A percentile compares a stretch with the other conserved stretches of the same genome.
Conservation (phyloP, 176 grass and related monocot species). For the Raddia guianensis region DNA sequence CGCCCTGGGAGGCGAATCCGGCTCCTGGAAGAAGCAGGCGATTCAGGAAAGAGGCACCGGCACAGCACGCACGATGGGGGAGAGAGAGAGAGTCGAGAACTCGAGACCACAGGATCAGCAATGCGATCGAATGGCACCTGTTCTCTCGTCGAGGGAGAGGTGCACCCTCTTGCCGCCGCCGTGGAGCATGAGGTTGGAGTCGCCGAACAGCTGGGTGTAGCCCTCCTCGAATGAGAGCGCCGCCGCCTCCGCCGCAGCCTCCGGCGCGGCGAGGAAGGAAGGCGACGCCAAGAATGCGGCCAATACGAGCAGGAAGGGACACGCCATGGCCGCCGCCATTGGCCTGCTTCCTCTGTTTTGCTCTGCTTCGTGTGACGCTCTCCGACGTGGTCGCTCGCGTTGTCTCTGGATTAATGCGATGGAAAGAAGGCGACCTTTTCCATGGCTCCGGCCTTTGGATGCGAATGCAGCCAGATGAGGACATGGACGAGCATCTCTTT, state of each 20-base stretch:
- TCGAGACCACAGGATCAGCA: no score
- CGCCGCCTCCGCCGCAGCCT: no score
- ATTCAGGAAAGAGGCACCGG: background rate
- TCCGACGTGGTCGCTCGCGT: background rate
- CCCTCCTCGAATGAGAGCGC: slow-evolving; percentile 72
- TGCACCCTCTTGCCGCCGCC: slow-evolving; percentile 64
- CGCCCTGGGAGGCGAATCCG: slow-evolving; percentile 71
- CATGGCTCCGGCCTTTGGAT: background rate
- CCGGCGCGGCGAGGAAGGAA: slow-evolving; percentile 21
- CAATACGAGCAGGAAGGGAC: slow-evolving; percentile 19
- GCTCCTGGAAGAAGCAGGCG: slow-evolving; percentile 44
- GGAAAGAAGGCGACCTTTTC: slow-evolving; percentile 48
- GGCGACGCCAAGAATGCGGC: slow-evolving; percentile 24
- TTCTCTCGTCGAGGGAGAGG: slow-evolving; percentile 83
- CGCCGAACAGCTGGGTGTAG: slow-evolving; percentile 89
- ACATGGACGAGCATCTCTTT: slow-evolving; percentile 30
- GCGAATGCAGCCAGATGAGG: slow-evolving; percentile 29
- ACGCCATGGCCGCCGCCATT: slow-evolving; percentile 40
- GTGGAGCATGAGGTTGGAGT: slow-evolving; percentile 86
- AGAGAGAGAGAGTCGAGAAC: no score
- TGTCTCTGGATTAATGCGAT: background rate
- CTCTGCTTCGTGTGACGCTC: background rate
- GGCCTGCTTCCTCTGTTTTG: background rate
- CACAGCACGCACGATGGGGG: background rate
- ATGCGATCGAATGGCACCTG: slow-evolving; percentile 37